A percentile compares a stretch with the other conserved stretches of the same genome.
Conservation (phyloP, 148 eudicot genomes). For the Chenopodium suecicum region DNA sequence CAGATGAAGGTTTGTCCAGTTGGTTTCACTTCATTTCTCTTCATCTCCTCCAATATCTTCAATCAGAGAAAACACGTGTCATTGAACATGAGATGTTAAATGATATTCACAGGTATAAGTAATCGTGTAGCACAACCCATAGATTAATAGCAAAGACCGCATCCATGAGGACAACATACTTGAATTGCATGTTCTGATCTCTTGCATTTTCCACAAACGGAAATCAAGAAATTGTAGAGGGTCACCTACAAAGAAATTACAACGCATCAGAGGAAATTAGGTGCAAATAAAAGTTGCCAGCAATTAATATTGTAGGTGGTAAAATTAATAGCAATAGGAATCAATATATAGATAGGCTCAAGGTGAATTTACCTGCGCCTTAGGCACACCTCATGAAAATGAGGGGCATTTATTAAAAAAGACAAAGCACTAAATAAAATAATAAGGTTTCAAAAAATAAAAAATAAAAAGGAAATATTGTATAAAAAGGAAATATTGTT, state of each 20-base stretch:
- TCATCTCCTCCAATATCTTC: slow-evolving; percentile 93
- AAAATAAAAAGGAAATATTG: no score
- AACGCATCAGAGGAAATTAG: neutral
- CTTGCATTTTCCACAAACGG: slow-evolving; percentile 81
- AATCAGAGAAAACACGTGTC: slow-evolving; percentile 12
- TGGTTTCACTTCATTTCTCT: slow-evolving; percentile 84
- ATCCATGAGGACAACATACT: slow-evolving; percentile 39
- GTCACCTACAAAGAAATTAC: slow-evolving; percentile 48
- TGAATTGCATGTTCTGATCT: slow-evolving; percentile 65
- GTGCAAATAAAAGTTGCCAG: neutral
- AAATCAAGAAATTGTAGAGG: slow-evolving; percentile 79
- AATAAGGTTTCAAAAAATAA: no score
- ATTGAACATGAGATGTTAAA: neutral
- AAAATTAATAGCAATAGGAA: neutral
- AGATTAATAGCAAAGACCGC: neutral
- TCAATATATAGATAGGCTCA: no score
- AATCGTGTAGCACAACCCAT: neutral
- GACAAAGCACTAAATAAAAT: no score
- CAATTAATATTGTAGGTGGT: neutral
- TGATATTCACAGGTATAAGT: neutral
- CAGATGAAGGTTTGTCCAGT: slow-evolving; percentile 92
- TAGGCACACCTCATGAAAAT: no score
- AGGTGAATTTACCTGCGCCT: no score
- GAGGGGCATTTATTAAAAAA: no score
- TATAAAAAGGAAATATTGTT: no score